Percentiles rank a stretch among this genome's conserved stretches.
These are phyloP conservation scores for Tirmania nivea DNA, from an alignment of 495 filamentous ascomycete genomes.

Conservation along the genomic window DNA sequence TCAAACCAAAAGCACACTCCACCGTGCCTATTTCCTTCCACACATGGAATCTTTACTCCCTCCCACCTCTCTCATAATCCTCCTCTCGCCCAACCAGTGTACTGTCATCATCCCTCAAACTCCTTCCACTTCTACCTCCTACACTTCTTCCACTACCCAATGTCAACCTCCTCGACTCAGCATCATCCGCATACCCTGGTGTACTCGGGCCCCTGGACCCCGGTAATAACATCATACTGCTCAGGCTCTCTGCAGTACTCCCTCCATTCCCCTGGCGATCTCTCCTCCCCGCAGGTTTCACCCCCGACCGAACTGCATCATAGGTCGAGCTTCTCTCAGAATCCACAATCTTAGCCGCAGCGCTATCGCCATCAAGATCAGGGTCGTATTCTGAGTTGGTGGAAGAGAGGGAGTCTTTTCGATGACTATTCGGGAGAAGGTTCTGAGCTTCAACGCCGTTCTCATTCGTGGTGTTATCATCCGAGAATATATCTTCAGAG, in stretches of 20 bases:
- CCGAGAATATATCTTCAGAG: background rate
- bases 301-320: conserved; percentile 9
- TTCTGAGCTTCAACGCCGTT: too few species aligned
- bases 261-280: conserved; percentile 12
- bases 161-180: background rate
- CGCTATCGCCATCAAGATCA: conserved; percentile 16
- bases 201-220: conserved; percentile 18
- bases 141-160: conserved; percentile 4
- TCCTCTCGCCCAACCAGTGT: conserved; percentile 15
- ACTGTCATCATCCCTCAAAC: conserved; percentile 11
- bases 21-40: too few species aligned
- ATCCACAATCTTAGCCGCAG: background rate
- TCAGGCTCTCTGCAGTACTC: conserved; percentile 14
- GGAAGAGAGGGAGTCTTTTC: conserved; percentile 9
- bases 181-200: conserved; percentile 17
- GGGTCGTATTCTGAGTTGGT: conserved; percentile 18
- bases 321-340: background rate
- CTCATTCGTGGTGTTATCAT: background rate
- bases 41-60: too few species aligned
- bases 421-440: background rate
- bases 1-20: too few species aligned
- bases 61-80: conserved; percentile 7
- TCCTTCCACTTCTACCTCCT: conserved; percentile 9
- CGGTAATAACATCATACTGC: conserved; percentile 17
- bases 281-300: conserved; percentile 5